Percentiles rank a stretch among this genome's conserved stretches.
These are phyloP conservation scores for Oxyria digyna DNA, from an alignment of 148 eudicot genomes.

Conservation along the genomic window DNA sequence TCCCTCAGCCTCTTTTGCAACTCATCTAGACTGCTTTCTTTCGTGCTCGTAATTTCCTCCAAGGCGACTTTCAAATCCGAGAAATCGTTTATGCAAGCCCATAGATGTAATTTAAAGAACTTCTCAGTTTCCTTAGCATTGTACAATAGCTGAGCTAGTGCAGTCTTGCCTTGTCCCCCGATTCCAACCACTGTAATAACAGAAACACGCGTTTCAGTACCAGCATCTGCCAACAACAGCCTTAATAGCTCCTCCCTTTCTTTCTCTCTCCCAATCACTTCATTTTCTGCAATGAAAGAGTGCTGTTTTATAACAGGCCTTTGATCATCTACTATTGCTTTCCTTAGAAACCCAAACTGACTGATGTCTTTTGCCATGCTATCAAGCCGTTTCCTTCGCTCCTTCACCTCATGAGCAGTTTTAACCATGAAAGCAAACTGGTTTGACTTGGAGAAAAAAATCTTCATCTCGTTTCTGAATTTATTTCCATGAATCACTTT, in stretches of 20 bases:
- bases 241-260: background rate
- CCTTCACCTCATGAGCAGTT: background rate
- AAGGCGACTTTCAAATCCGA: constrained; percentile 10
- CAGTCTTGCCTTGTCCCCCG: constrained; percentile 24
- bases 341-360: background rate
- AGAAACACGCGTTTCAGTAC: background rate
- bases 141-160: constrained; percentile 16
- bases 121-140: constrained; percentile 9
- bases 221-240: background rate
- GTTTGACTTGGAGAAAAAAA: too few relatives aligned
- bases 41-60: background rate
- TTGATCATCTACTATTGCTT: background rate
- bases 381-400: background rate
- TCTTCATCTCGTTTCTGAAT: background rate
- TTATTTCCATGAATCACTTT: background rate
- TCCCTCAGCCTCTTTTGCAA: constrained; percentile 5
- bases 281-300: background rate
- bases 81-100: constrained; percentile 17
- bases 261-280: background rate
- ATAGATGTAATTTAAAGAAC: constrained; percentile 15
- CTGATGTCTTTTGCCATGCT: background rate
- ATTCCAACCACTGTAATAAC: constrained; percentile 20
- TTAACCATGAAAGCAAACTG: too few relatives aligned
- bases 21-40: background rate
- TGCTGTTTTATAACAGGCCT: background rate